Evolutionary conservation across 148 eudicot genomes (phyloP), one percentile per base, ranked within the genome.

Genomic region (Vaccinium macrocarpon): DNA sequence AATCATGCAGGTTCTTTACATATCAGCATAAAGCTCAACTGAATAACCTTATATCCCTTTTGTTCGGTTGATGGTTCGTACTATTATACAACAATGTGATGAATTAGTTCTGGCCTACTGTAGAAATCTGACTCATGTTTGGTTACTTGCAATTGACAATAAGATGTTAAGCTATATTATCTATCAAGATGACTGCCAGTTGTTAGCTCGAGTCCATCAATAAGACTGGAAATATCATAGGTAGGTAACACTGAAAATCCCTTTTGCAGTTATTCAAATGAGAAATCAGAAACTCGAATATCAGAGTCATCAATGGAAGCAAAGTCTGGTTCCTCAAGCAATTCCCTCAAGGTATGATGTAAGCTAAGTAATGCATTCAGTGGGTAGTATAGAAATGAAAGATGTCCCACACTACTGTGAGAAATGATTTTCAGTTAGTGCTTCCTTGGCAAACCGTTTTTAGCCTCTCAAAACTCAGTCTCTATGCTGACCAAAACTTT

Each of bases 261-360:
- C 46, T 16, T 76, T 73, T 88, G 56, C 56, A 91, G 93, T 70
- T 89, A 89, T 80, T 91, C 93, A 49, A 91, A 91, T 61, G 93
- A 91, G 87, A 91, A 89, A 88, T 85, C 93, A 19, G 89, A 91
- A 84, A 83, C 80, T 25, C 84, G 91, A 76, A 87, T 88, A 79
- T 59, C 88, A 35, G 93, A 91, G 49, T 81, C 84, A 51, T 78
- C 84, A 14, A 75, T 15, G 10, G 89, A 87, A 82, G 85, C 79
- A 35, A 57, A 85, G 19, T 51, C 85, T 21, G 70, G 48, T 77
- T 59, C 84, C 49, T 72, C 86, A 50, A 81, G 72, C 32, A 46
- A 70, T 19, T 56, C 76, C 38, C 76, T 61, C 82, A 53, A 84
- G 88, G 90, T 84, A 85, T 66, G 79, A 76, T 38, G 74, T 62